Base-by-base conservation (phyloP, 108 stramenopile genomes). In the Fragilariopsis cylindrus region DNA sequence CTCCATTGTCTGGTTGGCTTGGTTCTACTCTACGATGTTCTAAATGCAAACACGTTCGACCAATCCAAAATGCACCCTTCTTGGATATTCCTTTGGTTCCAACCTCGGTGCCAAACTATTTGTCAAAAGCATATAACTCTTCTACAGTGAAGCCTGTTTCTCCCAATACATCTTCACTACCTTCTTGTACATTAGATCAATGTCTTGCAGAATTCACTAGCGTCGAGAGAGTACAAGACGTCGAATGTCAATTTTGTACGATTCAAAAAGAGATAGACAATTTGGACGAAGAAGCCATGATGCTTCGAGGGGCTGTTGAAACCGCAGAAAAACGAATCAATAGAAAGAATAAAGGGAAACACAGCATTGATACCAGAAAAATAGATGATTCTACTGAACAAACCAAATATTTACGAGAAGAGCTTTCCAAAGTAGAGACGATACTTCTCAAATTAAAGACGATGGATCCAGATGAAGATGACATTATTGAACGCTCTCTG, bases 21-120 rank as follows among this genome's bases (percentile, higher is more conserved):
- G 93, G 93, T 18, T 94, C 93, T 18, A 84, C 87, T 7, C 77
- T 94, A 11, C 87, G 87, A 70, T 94, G 93, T 69, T 55, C 76
- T 11, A 74, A 74, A 15, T 94, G 93, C 69, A 56, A 76, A 41
- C 87, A 92, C 60, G 76, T 89, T 8, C 75, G 91, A 47, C 91
- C 93, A 15, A 84, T 94, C 57, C 85, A 81, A 43, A 92, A 87
- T 71, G 70, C 82, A 6, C 85, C 88, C 7, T 92, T 92, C 67
- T 58, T 90, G 30, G 81, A 84, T 56, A 86, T 89, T 65, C 78
- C 84, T 7, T 54, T 89, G 7, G 77, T 86, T 40, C 88, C 88
- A 9, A 82, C 83, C 4, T 73, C 82, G n/a, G 77, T 89, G 2
- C 69, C 82, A 41, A 47, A 46, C 6, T 81, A 73, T 57, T 13